Evolutionary conservation across 176 grass and related monocot genomes (phyloP).

Genomic region (Oryza officinalis): DNA sequence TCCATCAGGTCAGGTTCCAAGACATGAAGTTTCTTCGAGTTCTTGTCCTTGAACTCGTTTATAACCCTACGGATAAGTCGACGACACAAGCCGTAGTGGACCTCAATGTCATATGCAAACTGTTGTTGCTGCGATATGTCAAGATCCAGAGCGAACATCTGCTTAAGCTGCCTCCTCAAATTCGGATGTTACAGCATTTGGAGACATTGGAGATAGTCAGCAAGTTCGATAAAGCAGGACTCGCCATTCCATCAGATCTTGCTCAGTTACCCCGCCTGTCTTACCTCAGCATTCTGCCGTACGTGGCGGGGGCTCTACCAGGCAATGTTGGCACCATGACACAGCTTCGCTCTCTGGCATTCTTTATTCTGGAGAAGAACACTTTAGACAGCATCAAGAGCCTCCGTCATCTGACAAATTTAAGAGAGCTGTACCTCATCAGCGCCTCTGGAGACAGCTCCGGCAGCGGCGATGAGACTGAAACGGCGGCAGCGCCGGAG

Average conservation of each 20-base stretch:
- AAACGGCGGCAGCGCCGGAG: too few species aligned
- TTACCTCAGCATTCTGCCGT: background rate
- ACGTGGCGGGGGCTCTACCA: background rate
- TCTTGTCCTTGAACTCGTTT: background rate
- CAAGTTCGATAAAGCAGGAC: background rate
- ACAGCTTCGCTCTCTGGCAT: background rate
- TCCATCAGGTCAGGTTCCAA: background rate
- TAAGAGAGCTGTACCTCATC: background rate
- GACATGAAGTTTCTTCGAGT: background rate
- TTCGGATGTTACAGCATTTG: background rate
- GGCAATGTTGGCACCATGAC: background rate
- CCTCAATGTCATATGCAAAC: background rate
- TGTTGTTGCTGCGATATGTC: background rate
- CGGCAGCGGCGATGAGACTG: background rate
- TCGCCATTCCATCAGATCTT: background rate
- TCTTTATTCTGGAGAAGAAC: background rate
- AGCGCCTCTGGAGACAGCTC: background rate
- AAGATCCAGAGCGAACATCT: background rate
- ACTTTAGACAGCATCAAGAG: background rate
- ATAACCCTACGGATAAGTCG: background rate
- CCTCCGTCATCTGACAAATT: background rate
- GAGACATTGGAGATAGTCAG: background rate
- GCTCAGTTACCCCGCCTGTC: background rate
- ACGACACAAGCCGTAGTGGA: background rate
- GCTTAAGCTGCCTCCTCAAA: background rate